A percentile compares a stretch with the other conserved stretches of the same genome.
These are phyloP conservation scores for Neckera pumila DNA, from an alignment of 225 moss, liverwort and hornwort species.

Conservation along the genomic window DNA sequence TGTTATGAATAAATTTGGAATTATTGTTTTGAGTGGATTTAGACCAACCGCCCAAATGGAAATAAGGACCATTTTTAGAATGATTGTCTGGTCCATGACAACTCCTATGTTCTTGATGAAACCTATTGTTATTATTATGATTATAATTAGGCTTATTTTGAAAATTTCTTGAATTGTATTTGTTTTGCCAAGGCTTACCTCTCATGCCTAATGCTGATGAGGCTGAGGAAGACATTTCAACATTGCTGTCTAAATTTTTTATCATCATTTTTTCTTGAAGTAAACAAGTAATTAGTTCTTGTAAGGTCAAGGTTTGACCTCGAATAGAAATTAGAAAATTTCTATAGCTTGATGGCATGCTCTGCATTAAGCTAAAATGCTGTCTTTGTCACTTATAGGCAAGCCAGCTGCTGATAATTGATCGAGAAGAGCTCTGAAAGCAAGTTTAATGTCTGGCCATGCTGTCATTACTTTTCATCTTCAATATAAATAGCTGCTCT, in stretches of 20 bases:
- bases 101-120: too few relatives aligned
- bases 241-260: background rate
- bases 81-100: too few relatives aligned
- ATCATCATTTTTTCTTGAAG: background rate
- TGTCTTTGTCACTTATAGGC: background rate
- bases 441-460: background rate
- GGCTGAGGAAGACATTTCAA: too few relatives aligned
- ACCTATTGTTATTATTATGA: too few relatives aligned
- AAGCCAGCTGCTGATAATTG: background rate
- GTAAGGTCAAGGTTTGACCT: background rate
- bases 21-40: too few relatives aligned
- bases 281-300: background rate
- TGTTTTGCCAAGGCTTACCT: too few relatives aligned
- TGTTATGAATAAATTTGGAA: too few relatives aligned
- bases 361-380: background rate
- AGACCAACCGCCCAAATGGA: accelerated
- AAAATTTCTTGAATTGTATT: too few relatives aligned
- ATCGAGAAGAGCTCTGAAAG: background rate
- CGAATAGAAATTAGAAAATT: background rate
- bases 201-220: too few relatives aligned
- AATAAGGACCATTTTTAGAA: too few relatives aligned
- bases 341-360: background rate
- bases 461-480: background rate
- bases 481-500: background rate
- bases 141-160: too few relatives aligned